Evolutionary conservation across 768 basidiomycete species (phyloP).

Genomic region (Amanita rimosa): DNA sequence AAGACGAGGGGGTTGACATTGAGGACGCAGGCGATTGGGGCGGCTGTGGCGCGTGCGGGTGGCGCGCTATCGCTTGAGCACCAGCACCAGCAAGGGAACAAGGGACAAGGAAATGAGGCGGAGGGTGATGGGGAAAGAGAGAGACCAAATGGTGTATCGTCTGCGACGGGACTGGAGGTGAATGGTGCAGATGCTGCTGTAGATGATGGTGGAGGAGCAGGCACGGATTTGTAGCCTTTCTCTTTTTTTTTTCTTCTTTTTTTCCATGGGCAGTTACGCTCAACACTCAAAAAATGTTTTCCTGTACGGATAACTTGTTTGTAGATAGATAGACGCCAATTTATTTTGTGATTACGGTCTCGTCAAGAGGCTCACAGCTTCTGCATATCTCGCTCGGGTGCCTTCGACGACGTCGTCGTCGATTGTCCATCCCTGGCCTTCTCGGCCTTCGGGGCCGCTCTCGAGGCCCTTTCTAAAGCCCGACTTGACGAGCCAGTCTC

Average conservation of each 20-base stretch:
- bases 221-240: no score
- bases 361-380: conserved; percentile 55
- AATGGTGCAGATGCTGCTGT: no score
- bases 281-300: no score
- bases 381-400: conserved; percentile 69
- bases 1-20: conserved; percentile 88
- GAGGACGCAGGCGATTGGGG: conserved; percentile 82
- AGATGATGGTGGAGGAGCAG: no score
- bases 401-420: conserved; percentile 65
- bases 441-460: conserved; percentile 52
- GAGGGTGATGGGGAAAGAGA: background rate
- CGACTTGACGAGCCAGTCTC: conserved; percentile 72
- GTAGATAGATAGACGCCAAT: background rate
- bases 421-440: conserved; percentile 70
- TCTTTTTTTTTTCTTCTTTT: no score
- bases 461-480: conserved; percentile 80
- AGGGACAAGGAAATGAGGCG: background rate
- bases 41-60: conserved; percentile 41
- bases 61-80: conserved; percentile 4
- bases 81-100: background rate
- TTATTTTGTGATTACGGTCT: background rate
- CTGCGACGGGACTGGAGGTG: no score
- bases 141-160: no score
- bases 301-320: background rate
- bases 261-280: no score